Conservation (phyloP, 2,329 filamentous ascomycete genomes). For the Colletotrichum echinochloae region DNA sequence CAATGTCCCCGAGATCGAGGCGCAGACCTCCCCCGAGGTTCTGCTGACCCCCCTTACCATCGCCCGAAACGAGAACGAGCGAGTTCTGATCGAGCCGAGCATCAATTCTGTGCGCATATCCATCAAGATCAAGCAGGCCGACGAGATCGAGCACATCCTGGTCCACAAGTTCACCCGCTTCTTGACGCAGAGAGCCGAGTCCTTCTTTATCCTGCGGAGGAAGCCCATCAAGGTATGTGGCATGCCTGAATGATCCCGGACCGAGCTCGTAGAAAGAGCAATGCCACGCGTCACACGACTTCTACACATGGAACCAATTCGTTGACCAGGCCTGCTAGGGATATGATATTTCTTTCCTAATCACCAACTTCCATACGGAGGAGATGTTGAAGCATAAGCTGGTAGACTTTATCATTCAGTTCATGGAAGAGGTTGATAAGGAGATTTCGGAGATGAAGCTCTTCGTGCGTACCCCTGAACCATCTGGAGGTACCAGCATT, state of each 20-base stretch:
- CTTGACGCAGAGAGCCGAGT: slow-evolving; percentile 94
- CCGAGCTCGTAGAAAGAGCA: neutral
- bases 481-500: neutral
- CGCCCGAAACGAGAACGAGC: slow-evolving; percentile 96
- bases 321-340: slow-evolving; percentile 66
- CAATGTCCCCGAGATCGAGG: slow-evolving; percentile 98
- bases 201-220: slow-evolving; percentile 94
- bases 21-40: slow-evolving; percentile 91
- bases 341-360: slow-evolving; percentile 98
- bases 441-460: slow-evolving; percentile 99
- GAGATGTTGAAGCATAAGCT: slow-evolving; percentile 99
- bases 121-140: slow-evolving; percentile 99
- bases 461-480: slow-evolving; percentile 77
- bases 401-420: slow-evolving; percentile 98
- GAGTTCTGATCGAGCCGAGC: slow-evolving; percentile 94
- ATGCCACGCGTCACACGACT: slow-evolving; percentile 17
- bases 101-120: slow-evolving; percentile 97
- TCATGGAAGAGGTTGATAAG: slow-evolving; percentile 99
- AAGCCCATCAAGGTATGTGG: slow-evolving; percentile 88
- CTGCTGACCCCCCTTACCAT: slow-evolving; percentile 91
- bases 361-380: slow-evolving; percentile 98
- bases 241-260: neutral
- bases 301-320: neutral
- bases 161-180: slow-evolving; percentile 99
- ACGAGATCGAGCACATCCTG: slow-evolving; percentile 97